Conservation (phyloP, 805 yeast species). For the Cyberlindnera nakhonratchasimensis region DNA sequence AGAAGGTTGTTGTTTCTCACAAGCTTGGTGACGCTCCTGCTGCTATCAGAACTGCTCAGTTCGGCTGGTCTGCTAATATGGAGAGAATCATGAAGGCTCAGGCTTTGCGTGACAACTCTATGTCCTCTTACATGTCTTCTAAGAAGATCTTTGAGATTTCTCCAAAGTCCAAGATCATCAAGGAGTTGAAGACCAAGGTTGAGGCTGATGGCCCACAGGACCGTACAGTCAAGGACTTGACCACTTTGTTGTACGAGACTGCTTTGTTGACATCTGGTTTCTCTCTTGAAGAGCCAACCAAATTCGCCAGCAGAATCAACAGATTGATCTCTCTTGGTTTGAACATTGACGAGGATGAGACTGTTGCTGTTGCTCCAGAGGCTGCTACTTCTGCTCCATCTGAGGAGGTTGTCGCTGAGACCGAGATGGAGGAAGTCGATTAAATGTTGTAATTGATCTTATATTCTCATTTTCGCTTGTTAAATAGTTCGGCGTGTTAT, state of each 20-base stretch:
- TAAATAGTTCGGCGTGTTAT: conserved; percentile 1
- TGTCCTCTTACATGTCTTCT: conserved; percentile 99
- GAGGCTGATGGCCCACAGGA: conserved; percentile 97
- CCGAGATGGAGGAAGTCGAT: conserved; percentile 99
- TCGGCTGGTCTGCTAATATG: conserved; percentile 99
- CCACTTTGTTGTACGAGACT: conserved; percentile 94
- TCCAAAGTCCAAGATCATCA: conserved; percentile 92
- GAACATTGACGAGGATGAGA: conserved; percentile 91
- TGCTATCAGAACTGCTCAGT: conserved; percentile 99
- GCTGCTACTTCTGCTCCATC: conserved; percentile 48
- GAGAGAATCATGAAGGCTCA: conserved; percentile 99
- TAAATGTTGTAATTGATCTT: conserved; percentile 64
- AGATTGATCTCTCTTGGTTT: conserved; percentile 97
- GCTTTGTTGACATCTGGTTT: conserved; percentile 98
- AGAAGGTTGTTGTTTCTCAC: conserved; percentile 97
- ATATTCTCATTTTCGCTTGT: conserved; percentile 18
- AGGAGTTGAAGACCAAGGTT: conserved; percentile 94
- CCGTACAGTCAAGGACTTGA: conserved; percentile 96
- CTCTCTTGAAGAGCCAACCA: conserved; percentile 96
- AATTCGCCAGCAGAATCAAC: conserved; percentile 97
- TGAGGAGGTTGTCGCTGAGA: conserved; percentile 75
- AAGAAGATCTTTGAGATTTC: conserved; percentile 99
- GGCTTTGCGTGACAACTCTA: conserved; percentile 97
- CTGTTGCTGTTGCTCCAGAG: conserved; percentile 59
- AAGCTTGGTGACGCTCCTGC: conserved; percentile 98